Evolutionary conservation across 805 yeast genomes (phyloP).

Genomic region (Hanseniaspora lachancei): DNA sequence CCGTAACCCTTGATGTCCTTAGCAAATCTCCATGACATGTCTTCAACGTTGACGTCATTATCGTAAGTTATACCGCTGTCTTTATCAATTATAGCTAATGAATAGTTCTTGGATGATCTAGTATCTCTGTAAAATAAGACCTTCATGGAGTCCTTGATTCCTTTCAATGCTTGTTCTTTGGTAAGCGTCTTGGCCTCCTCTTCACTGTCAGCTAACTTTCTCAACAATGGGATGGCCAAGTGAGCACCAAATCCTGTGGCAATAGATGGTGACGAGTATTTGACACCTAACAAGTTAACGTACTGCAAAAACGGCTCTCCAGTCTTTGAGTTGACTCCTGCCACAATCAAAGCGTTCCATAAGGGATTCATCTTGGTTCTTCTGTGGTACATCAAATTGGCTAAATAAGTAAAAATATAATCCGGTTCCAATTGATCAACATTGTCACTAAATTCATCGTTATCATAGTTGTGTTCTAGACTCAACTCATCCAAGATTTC

Average conservation of each 20-base stretch:
- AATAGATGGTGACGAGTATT: conserved; percentile 73
- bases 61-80: conserved; percentile 51
- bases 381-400: conserved; percentile 72
- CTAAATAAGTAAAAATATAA: conserved; percentile 75
- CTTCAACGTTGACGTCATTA: conserved; percentile 51
- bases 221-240: conserved; percentile 80
- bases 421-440: conserved; percentile 66
- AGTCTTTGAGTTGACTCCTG: conserved; percentile 48
- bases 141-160: conserved; percentile 80
- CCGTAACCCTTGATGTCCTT: conserved; percentile 84
- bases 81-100: conserved; percentile 61
- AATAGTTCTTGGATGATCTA: conserved; percentile 74
- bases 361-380: conserved; percentile 89
- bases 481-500: conserved; percentile 65
- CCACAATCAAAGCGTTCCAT: conserved; percentile 89
- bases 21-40: conserved; percentile 86
- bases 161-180: conserved; percentile 61
- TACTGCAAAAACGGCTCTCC: conserved; percentile 56
- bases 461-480: conserved; percentile 66
- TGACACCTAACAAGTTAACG: conserved; percentile 83
- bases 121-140: conserved; percentile 94
- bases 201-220: conserved; percentile 71
- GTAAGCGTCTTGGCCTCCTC: conserved; percentile 56
- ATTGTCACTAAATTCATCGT: conserved; percentile 28
- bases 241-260: conserved; percentile 97